Evolutionary conservation across 305 asterid genomes (phyloP), one percentile per base, ranked within the genome.

Genomic region (Plantago coronopus): DNA sequence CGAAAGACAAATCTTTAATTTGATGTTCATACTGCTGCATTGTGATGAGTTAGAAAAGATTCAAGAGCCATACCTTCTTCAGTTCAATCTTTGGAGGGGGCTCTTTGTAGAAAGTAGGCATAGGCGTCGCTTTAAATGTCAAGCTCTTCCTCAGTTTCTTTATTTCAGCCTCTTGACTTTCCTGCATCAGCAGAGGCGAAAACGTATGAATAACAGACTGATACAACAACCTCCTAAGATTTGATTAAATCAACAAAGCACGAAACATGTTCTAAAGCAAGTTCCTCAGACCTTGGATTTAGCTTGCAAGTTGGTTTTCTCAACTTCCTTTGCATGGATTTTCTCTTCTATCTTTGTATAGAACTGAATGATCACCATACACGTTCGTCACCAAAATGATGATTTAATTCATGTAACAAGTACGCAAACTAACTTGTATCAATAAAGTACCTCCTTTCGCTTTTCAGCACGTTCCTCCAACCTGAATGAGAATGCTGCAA

Each of bases 91-190:
- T 89, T 11, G 86, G 89, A 70, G 87, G 96, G 45, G 96, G 97
- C 66, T 84, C 97, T 69, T 83, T 89, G 78, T 93, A 93, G 81
- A 93, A 93, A 74, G 74, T 83, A 12, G 99, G 99, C 91, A 93
- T 78, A 8, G 99, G 96, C 31, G 97, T 73, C 58, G 98, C 98
- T 79, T 83, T 93, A 68, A 93, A 93, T 17, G 81, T 74, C 79
- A 93, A 72, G 77, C 87, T 83, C 83, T 87, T 89, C 71, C 97
- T 75, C 66, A 85, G 78, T 69, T 83, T 83, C 87, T 84, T 93
- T 54, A 89, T 85, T 71, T 87, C 99, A 0, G 89, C 97, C 48
- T 87, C 96, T 61, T 85, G 88, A 67, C 53, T 78, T 82, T 87
- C 96, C 99, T 93, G 72, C 48, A 66, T 51, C 57, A 59, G 47